Conservation (phyloP, 805 yeast genomes). For the Wickerhamiella parazyma region DNA sequence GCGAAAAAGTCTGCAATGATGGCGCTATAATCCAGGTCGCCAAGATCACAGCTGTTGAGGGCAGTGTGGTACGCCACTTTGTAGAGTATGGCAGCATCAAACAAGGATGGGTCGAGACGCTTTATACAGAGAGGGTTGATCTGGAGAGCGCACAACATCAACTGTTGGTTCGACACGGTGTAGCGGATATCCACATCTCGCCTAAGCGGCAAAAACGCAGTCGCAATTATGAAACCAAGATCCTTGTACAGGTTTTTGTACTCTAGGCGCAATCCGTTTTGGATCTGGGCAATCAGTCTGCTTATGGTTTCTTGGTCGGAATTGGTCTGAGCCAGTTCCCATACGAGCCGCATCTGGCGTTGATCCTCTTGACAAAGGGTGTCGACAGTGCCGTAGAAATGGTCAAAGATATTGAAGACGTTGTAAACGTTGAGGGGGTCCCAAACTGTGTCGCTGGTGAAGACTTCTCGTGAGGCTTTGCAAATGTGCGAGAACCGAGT, state of each 20-base stretch:
- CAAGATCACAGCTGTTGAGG: not conserved
- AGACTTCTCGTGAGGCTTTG: not conserved
- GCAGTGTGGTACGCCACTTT: not conserved
- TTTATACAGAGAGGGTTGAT: not conserved
- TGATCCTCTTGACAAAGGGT: not conserved
- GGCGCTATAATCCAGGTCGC: not conserved
- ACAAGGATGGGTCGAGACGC: not conserved
- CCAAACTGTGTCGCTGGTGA: slow-evolving; percentile 1
- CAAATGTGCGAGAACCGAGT: not conserved
- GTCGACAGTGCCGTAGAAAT: not conserved
- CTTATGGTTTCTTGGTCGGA: not conserved
- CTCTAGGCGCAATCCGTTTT: not conserved
- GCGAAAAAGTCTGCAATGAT: not conserved
- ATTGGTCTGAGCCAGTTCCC: not conserved
- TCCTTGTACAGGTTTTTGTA: not conserved
- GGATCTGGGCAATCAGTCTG: not conserved
- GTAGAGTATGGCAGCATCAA: not conserved
- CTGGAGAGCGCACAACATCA: not conserved
- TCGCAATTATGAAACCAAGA: not conserved
- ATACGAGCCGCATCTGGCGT: not conserved
- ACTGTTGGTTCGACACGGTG: not conserved
- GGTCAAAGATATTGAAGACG: not conserved
- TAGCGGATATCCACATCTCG: not conserved
- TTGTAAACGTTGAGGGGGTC: not conserved
- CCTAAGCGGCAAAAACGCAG: not conserved